These are phyloP conservation scores for Peronospora farinosa DNA, from an alignment of 352 stramenopile species.

Conservation along the genomic window DNA sequence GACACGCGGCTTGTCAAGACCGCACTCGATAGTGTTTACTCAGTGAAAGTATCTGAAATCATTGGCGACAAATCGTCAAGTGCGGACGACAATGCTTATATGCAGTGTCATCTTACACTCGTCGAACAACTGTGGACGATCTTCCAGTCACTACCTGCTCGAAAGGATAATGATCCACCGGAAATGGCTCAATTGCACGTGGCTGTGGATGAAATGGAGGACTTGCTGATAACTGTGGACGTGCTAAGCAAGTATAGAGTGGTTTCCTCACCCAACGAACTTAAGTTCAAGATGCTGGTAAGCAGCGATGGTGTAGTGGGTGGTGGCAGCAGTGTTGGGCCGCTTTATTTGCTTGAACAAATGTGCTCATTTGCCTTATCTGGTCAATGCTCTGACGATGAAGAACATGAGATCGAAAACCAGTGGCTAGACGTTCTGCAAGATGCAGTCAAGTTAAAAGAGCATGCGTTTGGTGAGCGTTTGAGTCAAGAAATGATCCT, in stretches of 20 bases:
- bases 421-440: conserved; percentile 54
- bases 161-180: conserved; percentile 48
- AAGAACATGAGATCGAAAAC: conserved; percentile 10
- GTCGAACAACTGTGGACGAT: conserved; percentile 61
- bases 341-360: conserved; percentile 34
- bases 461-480: conserved; percentile 59
- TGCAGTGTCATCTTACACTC: conserved; percentile 27
- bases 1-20: conserved; percentile 47
- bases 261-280: conserved; percentile 14
- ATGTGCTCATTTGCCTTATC: conserved; percentile 46
- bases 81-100: conserved; percentile 14
- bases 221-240: conserved; percentile 66
- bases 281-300: conserved; percentile 44
- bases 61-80: conserved; percentile 10
- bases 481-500: conserved; percentile 52
- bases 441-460: conserved; percentile 63
- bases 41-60: conserved; percentile 18
- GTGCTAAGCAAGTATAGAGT: conserved; percentile 51
- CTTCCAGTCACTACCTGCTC: conserved; percentile 65
- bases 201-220: conserved; percentile 64
- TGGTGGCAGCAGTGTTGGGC: conserved; percentile 10
- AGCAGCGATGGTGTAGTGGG: conserved; percentile 16
- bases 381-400: conserved; percentile 8
- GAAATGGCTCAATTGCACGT: conserved; percentile 59
- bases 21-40: conserved; percentile 49